Percentiles rank a stretch among this genome's conserved stretches.
Conservation (phyloP, 306 rosid species). For the Arachis stenosperma region DNA sequence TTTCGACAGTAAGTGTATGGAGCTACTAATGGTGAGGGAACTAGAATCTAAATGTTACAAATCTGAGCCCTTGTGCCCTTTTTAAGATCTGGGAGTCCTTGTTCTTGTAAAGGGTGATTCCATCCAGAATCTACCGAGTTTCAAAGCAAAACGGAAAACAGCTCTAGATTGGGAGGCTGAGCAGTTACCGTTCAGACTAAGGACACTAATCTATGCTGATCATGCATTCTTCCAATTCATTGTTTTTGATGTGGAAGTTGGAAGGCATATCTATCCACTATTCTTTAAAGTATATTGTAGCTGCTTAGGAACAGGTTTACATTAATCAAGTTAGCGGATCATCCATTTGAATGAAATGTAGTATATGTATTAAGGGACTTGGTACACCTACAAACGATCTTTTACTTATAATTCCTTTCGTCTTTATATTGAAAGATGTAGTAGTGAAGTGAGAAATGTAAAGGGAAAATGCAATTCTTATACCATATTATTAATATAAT, state of each 20-base stretch:
- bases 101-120: slow-evolving; percentile 40
- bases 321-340: slow-evolving; percentile 28
- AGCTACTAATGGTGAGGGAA: slow-evolving; percentile 24
- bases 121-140: slow-evolving; percentile 22
- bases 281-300: neutral
- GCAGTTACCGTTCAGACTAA: slow-evolving; percentile 25
- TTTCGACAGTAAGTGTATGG: slow-evolving; percentile 37
- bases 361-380: slow-evolving; percentile 29
- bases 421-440: slow-evolving; percentile 5
- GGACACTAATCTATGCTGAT: neutral
- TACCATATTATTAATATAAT: no score
- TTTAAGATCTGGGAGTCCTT: no score
- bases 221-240: slow-evolving; percentile 1
- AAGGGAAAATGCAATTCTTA: neutral
- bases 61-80: slow-evolving; percentile 31
- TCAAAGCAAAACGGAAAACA: slow-evolving; percentile 23
- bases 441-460: neutral
- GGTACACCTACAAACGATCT: neutral
- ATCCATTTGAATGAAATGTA: slow-evolving; percentile 25
- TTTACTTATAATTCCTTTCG: slow-evolving; percentile 7
- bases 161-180: slow-evolving; percentile 35
- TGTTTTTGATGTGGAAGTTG: neutral
- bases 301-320: slow-evolving; percentile 7
- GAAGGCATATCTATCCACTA: slow-evolving; percentile 4
- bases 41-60: slow-evolving; percentile 32